These are phyloP conservation scores for Penicillium janthinellum DNA, from an alignment of 2,329 filamentous ascomycete species.

Conservation along the genomic window DNA sequence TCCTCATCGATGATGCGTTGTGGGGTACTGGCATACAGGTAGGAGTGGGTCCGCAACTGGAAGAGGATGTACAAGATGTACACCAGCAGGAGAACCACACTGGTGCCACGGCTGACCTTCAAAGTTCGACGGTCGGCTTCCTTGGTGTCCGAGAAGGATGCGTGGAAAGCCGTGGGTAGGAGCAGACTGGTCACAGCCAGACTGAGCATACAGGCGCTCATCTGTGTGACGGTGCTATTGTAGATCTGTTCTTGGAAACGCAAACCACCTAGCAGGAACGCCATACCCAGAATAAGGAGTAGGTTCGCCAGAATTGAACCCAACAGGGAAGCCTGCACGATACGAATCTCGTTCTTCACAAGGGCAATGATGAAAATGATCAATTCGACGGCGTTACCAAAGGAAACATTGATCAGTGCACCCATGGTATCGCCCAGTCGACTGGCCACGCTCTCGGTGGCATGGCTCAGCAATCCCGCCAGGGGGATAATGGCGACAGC, in stretches of 20 bases:
- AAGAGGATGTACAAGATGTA: conserved; percentile 85
- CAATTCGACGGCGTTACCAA: conserved; percentile 77
- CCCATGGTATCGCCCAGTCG: conserved; percentile 73
- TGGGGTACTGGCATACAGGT: conserved; percentile 89
- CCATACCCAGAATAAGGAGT: conserved; percentile 87
- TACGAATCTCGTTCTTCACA: conserved; percentile 80
- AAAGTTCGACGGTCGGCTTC: conserved; percentile 71
- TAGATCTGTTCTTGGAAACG: conserved; percentile 92
- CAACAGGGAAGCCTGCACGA: conserved; percentile 86
- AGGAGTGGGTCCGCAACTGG: conserved; percentile 87
- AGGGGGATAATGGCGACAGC: conserved; percentile 74
- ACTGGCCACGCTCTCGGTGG: conserved; percentile 73
- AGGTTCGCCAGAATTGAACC: conserved; percentile 89
- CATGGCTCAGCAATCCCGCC: conserved; percentile 70
- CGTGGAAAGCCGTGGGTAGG: conserved; percentile 88
- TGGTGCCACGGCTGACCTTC: conserved; percentile 86
- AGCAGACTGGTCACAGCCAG: conserved; percentile 87
- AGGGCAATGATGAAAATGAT: conserved; percentile 79
- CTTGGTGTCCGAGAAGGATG: conserved; percentile 68
- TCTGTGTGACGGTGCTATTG: conserved; percentile 92
- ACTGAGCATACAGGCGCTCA: conserved; percentile 91
- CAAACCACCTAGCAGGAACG: conserved; percentile 81
- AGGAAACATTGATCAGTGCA: conserved; percentile 74
- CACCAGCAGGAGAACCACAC: conserved; percentile 79
- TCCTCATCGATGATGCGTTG: conserved; percentile 93